phyloP scores from a whole-genome alignment of 108 stramenopile species.

The Skeletonema marinoi region DNA sequence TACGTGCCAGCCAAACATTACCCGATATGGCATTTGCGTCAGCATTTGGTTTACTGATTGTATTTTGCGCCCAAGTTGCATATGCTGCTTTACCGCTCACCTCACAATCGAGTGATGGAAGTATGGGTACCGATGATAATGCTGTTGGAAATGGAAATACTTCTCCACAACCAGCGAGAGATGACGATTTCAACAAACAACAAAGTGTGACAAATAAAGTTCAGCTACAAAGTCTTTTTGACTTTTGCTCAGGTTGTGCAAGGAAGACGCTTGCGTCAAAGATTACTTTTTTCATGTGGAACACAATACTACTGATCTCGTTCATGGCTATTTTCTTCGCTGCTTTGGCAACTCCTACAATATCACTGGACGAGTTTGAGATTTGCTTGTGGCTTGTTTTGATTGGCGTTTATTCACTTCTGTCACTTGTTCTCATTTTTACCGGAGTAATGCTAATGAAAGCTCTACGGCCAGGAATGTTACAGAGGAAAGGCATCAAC shows the following conservation, averaged over 20 bases:
- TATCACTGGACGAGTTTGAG: constrained; percentile 12
- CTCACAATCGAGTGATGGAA: constrained; percentile 18
- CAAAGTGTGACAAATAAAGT: not conserved
- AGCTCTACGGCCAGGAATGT: constrained; percentile 27
- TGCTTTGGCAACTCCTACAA: constrained; percentile 2
- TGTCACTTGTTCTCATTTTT: constrained; percentile 26
- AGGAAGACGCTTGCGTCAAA: constrained; percentile 36
- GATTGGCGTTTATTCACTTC: constrained; percentile 21
- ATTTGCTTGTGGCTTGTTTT: constrained; percentile 38
- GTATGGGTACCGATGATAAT: constrained; percentile 20
- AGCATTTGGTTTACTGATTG: constrained; percentile 32
- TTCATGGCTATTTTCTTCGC: constrained; percentile 25
- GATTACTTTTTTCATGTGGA: constrained; percentile 36
- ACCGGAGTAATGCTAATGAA: constrained; percentile 26
- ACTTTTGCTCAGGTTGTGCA: constrained; percentile 17
- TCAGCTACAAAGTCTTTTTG: not conserved
- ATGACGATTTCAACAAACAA: constrained; percentile 5
- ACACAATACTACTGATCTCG: constrained; percentile 22
- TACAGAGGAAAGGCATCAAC: constrained; percentile 32
- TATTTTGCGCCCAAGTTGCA: constrained; percentile 40
- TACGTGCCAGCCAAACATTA: constrained; percentile 46
- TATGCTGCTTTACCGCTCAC: constrained; percentile 44
- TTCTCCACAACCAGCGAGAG: constrained; percentile 6
- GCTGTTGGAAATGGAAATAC: constrained; percentile 9
- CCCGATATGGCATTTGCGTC: constrained; percentile 41